Percentiles rank a stretch among this genome's conserved stretches.
These are phyloP conservation scores for Wickerhamiella sorbophila DNA, from an alignment of 805 yeast genomes.

Conservation along the genomic window DNA sequence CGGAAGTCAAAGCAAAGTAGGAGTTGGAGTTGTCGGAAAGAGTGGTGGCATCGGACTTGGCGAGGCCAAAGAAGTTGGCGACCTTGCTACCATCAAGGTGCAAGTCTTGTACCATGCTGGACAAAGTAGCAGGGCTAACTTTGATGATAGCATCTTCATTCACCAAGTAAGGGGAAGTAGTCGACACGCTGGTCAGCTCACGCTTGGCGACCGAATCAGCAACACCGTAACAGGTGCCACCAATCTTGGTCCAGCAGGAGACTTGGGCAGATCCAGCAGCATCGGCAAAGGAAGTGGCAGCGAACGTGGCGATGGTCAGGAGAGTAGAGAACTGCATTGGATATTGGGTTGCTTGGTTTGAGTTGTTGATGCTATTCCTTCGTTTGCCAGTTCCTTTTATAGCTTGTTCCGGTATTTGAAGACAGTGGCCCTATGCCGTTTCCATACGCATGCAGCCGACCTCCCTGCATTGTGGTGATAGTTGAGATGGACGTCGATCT, in stretches of 20 bases:
- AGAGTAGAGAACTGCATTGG: not conserved
- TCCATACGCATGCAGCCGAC: too few relatives aligned
- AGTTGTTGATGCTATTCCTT: too few relatives aligned
- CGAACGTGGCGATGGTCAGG: not conserved
- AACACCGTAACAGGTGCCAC: not conserved
- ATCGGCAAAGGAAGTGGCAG: not conserved
- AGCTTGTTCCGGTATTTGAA: too few relatives aligned
- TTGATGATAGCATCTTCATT: not conserved
- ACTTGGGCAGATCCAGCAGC: not conserved
- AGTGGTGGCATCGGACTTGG: not conserved
- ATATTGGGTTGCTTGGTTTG: too few relatives aligned
- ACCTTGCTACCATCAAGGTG: not conserved
- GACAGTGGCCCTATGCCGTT: too few relatives aligned
- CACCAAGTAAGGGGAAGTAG: not conserved
- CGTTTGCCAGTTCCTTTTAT: too few relatives aligned
- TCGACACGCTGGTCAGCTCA: not conserved
- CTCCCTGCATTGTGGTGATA: too few relatives aligned
- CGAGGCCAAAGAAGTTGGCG: not conserved
- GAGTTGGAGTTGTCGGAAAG: not conserved
- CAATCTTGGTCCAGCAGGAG: not conserved
- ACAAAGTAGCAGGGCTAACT: not conserved
- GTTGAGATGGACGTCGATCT: too few relatives aligned
- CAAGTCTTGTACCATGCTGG: not conserved
- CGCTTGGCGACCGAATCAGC: not conserved
- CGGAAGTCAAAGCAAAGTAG: not conserved